Percentiles rank a stretch among this genome's conserved stretches.
Evolutionary conservation across 805 yeast genomes (phyloP).

Genomic region (Limtongia smithiae): DNA sequence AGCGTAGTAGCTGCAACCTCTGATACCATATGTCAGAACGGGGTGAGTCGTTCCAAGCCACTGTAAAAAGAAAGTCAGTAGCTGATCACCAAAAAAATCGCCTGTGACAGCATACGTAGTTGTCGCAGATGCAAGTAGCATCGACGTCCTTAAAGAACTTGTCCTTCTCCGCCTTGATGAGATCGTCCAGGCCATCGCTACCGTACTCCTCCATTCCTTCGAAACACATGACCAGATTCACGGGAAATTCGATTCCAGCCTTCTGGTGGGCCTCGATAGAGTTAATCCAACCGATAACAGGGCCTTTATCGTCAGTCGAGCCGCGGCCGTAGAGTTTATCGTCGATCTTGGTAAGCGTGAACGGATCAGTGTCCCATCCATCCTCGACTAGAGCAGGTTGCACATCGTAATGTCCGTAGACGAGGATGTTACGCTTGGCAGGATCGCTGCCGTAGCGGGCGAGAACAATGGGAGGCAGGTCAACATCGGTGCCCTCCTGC

Average conservation of each 20-base stretch:
- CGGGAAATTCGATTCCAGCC: constrained; percentile 84
- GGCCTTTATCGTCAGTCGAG: constrained; percentile 96
- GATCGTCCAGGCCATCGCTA: constrained; percentile 80
- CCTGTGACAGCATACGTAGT: no score
- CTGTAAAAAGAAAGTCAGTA: no score
- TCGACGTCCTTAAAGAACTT: constrained; percentile 82
- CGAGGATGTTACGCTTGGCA: constrained; percentile 76
- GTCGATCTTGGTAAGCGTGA: constrained; percentile 64
- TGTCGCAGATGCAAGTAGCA: constrained; percentile 93
- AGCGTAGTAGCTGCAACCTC: constrained; percentile 95
- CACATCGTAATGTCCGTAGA: constrained; percentile 97
- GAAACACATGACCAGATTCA: constrained; percentile 85
- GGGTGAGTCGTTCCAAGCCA: constrained; percentile 98
- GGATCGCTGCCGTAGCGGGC: constrained; percentile 84
- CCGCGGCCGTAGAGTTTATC: constrained; percentile 85
- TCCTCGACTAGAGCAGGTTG: constrained; percentile 92
- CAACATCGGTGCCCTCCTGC: constrained; percentile 62
- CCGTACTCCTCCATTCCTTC: constrained; percentile 99
- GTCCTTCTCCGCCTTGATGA: constrained; percentile 75
- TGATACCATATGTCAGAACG: constrained; percentile 92
- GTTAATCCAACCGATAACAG: constrained; percentile 95
- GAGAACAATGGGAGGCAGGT: constrained; percentile 91
- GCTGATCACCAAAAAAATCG: no score
- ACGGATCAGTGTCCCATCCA: constrained; percentile 96
- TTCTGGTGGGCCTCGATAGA: constrained; percentile 85